Conservation (phyloP, 2,329 filamentous ascomycete genomes). For the Colletotrichum eremochloae region DNA sequence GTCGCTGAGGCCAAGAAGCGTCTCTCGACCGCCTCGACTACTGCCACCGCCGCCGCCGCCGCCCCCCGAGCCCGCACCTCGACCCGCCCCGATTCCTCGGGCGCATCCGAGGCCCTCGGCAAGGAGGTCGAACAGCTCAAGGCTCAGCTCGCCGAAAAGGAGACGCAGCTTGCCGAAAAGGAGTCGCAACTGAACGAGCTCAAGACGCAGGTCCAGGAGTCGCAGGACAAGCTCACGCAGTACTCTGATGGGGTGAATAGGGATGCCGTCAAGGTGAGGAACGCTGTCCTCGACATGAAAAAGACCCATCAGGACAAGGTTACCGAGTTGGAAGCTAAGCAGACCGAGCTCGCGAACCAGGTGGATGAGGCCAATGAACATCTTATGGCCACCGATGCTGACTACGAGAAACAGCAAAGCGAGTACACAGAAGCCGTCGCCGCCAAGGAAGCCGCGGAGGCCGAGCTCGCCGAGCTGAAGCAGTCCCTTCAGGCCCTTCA, state of each 20-base stretch:
- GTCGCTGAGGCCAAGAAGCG: constrained; percentile 69
- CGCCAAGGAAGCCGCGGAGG: constrained; percentile 63
- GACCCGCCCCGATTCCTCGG: constrained; percentile 51
- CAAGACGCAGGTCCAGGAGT: constrained; percentile 67
- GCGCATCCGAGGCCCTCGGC: constrained; percentile 56
- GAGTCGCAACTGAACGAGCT: constrained; percentile 70
- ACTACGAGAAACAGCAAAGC: constrained; percentile 64
- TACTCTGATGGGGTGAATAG: constrained; percentile 65
- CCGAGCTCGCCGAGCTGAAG: constrained; percentile 63
- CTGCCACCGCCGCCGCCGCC: constrained; percentile 54
- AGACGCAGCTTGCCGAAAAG: constrained; percentile 69
- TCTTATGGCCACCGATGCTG: constrained; percentile 63
- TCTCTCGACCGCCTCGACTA: constrained; percentile 63
- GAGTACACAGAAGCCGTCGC: constrained; percentile 63
- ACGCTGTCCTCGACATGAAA: constrained; percentile 35
- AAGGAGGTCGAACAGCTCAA: constrained; percentile 74
- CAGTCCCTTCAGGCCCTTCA: constrained; percentile 63
- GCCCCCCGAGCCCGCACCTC: constrained; percentile 59
- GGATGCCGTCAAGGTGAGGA: constrained; percentile 55
- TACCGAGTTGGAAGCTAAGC: constrained; percentile 63
- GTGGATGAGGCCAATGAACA: constrained; percentile 64
- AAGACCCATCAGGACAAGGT: constrained; percentile 59
- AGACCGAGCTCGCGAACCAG: constrained; percentile 61
- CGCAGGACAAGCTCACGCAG: constrained; percentile 68
- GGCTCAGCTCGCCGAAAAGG: constrained; percentile 69